Conservation (phyloP, 768 basidiomycete genomes). For the Psilocybe cubensis region DNA sequence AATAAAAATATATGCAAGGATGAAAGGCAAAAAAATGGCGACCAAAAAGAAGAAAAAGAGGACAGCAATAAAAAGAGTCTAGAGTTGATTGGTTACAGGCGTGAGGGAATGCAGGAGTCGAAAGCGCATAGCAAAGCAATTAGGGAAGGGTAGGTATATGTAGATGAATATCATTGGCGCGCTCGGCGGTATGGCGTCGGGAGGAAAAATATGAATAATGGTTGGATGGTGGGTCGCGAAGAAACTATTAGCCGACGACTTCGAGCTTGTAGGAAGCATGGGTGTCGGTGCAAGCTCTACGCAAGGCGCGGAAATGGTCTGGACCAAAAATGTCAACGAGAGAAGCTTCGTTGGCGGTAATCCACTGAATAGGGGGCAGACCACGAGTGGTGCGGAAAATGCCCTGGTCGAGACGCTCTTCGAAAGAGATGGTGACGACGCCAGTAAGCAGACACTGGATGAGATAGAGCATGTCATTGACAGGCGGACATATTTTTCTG, state of each 20-base stretch:
- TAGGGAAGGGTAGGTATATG: constrained; percentile 16
- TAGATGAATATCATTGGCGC: constrained; percentile 8
- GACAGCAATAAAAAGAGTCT: constrained; percentile 25
- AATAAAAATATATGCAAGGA: constrained; percentile 23
- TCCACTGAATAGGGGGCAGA: constrained; percentile 78
- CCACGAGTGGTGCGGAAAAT: constrained; percentile 77
- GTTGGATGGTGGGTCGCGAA: neutral
- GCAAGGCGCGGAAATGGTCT: constrained; percentile 71
- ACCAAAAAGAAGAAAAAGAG: constrained; percentile 17
- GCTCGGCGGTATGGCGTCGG: neutral
- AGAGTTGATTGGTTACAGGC: constrained; percentile 21
- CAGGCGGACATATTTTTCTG: constrained; percentile 67
- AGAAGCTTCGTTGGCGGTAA: constrained; percentile 66
- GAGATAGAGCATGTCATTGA: constrained; percentile 70
- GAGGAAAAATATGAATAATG: neutral
- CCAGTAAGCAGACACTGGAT: constrained; percentile 77
- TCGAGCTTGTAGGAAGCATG: constrained; percentile 77
- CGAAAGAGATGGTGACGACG: constrained; percentile 71
- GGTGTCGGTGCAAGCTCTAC: constrained; percentile 73
- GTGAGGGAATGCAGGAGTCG: constrained; percentile 31
- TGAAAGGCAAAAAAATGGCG: constrained; percentile 26
- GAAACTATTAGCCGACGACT: constrained; percentile 44
- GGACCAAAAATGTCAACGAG: constrained; percentile 78
- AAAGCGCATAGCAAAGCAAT: constrained; percentile 44
- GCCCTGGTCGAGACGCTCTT: constrained; percentile 74